Conservation (phyloP, 352 stramenopile genomes). For the Discostella stelligera region DNA sequence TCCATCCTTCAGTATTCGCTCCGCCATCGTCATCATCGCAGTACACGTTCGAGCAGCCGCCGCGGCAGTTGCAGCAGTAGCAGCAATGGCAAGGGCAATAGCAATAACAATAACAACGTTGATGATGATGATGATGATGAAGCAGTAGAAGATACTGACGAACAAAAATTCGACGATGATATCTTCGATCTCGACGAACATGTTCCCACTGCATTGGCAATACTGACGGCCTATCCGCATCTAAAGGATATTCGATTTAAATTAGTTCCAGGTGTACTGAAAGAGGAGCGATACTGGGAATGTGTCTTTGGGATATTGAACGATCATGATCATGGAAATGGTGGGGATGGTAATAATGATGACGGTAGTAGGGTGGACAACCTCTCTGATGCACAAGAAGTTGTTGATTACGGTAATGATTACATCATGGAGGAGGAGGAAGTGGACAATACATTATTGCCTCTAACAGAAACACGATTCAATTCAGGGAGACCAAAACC, state of each 20-base stretch:
- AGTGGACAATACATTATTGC: conserved; percentile 2
- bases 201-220: conserved; percentile 31
- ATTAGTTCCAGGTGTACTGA: conserved; percentile 55
- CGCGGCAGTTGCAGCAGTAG: too few relatives aligned
- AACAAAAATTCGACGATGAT: conserved; percentile 19
- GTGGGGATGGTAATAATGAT: conserved; percentile 33
- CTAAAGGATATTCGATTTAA: conserved; percentile 54
- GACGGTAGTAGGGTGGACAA: conserved; percentile 15
- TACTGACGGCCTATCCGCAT: conserved; percentile 36
- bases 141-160: neutral
- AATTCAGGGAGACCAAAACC: neutral
- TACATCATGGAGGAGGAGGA: conserved; percentile 4
- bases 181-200: conserved; percentile 47
- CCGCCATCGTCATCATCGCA: neutral
- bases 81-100: too few relatives aligned
- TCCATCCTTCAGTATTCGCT: conserved; percentile 26
- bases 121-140: neutral
- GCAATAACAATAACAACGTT: conserved; percentile 6
- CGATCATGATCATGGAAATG: conserved; percentile 48
- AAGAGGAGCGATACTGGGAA: conserved; percentile 65
- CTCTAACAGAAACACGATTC: neutral
- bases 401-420: conserved; percentile 23
- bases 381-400: conserved; percentile 19
- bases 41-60: neutral
- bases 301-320: conserved; percentile 50